Evolutionary conservation across 164 flowering plant species (phyloP), one percentile per base, ranked within the genome.

Genomic region (Cinnamomum chago): DNA sequence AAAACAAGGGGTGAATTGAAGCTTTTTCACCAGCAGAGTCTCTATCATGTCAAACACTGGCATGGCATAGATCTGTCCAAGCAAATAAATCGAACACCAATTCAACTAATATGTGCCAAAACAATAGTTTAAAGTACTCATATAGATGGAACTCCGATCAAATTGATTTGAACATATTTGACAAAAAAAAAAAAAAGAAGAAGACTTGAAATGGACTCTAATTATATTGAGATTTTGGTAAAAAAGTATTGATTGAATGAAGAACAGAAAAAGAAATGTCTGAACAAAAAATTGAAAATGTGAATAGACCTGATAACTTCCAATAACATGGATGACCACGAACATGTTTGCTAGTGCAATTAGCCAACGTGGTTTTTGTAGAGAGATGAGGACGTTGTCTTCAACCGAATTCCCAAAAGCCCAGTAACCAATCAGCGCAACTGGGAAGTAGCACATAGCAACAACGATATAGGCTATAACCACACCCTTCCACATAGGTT

Each of bases 1-100:
- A 62, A 73, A 17, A 58, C 79, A 68, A 3, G 91, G 93, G 9
- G 79, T 68, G 72, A 82, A 87, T 0, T 88, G 62, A 81, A 82
- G 66, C 75, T 81, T 82, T 77, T 74, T 74, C 70, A 91, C 91
- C 65, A 88, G 52, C 12, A 82, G 79, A 30, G 90, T 70, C 65
- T 89, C 92, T 30, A 86, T 14, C 92, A 88, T 89, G 81, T 91
- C 92, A 70, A 89, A 91, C 24, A 87, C 90, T 22, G 92, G 90
- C 80, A 85, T 85, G 2, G 87, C 90, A 80, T 75, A 90, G 23
- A 87, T 80, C 91, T 87, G 65, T 47, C 11, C 70, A 68, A 25
- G 1, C 30, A 28, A 58, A 18, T 20, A 20, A 28, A 72, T n/a
- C 69, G 11, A 67, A 67, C 13, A 18, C 28, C 13, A 40, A 40